phyloP scores from a whole-genome alignment of 2,329 filamentous ascomycete species.

The Penicillium sp. region DNA sequence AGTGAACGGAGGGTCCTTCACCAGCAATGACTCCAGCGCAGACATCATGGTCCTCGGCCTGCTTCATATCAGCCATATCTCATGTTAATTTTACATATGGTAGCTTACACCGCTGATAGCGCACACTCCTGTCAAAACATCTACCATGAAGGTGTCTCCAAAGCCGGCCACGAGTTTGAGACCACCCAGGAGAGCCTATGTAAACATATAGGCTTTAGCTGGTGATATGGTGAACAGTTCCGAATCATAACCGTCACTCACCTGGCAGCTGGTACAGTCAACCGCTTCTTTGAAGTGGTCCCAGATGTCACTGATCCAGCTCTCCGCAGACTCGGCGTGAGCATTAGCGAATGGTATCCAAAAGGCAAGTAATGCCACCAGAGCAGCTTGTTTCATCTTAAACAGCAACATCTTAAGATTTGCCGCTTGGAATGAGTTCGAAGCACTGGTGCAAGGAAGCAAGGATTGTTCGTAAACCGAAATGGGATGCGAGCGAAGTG shows the following conservation, averaged over 20 bases:
- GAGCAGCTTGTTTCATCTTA: slow-evolving; percentile 14
- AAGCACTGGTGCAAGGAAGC: background rate
- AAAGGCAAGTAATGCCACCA: slow-evolving; percentile 10
- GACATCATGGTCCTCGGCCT: slow-evolving; percentile 57
- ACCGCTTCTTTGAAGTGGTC: slow-evolving; percentile 32
- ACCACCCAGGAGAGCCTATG: slow-evolving; percentile 35
- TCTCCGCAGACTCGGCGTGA: slow-evolving; percentile 12
- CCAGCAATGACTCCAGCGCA: slow-evolving; percentile 54
- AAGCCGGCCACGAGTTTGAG: slow-evolving; percentile 48
- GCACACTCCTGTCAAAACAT: slow-evolving; percentile 39
- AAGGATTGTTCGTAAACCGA: background rate
- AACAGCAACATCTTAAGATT: background rate
- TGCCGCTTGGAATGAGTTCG: background rate
- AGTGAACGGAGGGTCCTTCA: slow-evolving; percentile 57
- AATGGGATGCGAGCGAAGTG: background rate
- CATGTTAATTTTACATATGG: background rate
- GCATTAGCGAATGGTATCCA: slow-evolving; percentile 8
- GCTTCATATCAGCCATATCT: background rate
- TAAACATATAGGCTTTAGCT: background rate
- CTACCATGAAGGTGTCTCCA: slow-evolving; percentile 46
- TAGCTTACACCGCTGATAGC: slow-evolving; percentile 34
- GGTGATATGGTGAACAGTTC: background rate
- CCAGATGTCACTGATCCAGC: slow-evolving; percentile 26
- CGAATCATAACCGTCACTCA: background rate
- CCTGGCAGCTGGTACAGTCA: slow-evolving; percentile 36